These are phyloP conservation scores for Capronia epimyces DNA, from an alignment of 2,329 filamentous ascomycete species.

Conservation along the genomic window DNA sequence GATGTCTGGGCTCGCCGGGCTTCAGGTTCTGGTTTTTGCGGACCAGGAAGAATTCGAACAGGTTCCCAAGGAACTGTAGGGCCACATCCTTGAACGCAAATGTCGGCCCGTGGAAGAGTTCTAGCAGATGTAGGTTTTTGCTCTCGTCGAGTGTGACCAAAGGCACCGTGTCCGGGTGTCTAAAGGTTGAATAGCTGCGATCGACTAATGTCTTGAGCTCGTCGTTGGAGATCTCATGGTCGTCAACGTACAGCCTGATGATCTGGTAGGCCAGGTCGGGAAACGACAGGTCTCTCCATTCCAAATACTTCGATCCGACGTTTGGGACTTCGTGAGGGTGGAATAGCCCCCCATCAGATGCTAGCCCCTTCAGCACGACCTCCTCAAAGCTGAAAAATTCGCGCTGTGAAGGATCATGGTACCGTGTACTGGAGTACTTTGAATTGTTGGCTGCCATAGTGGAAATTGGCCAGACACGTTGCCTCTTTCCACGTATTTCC, in stretches of 20 bases:
- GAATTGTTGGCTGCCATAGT: constrained; percentile 20
- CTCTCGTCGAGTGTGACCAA: constrained; percentile 66
- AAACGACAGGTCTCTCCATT: constrained; percentile 74
- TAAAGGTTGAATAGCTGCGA: constrained; percentile 85
- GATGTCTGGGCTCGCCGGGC: constrained; percentile 58
- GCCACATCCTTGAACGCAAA: constrained; percentile 96
- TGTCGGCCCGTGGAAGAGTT: constrained; percentile 93
- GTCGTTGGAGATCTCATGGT: constrained; percentile 69
- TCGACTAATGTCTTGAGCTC: constrained; percentile 80
- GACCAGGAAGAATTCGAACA: constrained; percentile 55
- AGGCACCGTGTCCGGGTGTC: constrained; percentile 70
- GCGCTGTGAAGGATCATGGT: constrained; percentile 16
- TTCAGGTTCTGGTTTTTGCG: constrained; percentile 41
- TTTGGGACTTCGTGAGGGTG: constrained; percentile 76
- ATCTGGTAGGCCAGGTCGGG: constrained; percentile 77
- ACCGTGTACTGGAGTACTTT: constrained; percentile 23
- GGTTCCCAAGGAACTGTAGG: constrained; percentile 89
- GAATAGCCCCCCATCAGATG: constrained; percentile 80
- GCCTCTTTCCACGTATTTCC: no score
- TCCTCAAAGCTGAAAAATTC: constrained; percentile 79
- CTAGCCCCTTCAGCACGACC: constrained; percentile 82
- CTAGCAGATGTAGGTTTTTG: constrained; percentile 74
- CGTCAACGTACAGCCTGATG: constrained; percentile 80
- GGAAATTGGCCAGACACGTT: not conserved
- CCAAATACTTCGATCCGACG: constrained; percentile 58